Conservation (phyloP, 345 rosid species). For the Rhodomyrtus tomentosa region DNA sequence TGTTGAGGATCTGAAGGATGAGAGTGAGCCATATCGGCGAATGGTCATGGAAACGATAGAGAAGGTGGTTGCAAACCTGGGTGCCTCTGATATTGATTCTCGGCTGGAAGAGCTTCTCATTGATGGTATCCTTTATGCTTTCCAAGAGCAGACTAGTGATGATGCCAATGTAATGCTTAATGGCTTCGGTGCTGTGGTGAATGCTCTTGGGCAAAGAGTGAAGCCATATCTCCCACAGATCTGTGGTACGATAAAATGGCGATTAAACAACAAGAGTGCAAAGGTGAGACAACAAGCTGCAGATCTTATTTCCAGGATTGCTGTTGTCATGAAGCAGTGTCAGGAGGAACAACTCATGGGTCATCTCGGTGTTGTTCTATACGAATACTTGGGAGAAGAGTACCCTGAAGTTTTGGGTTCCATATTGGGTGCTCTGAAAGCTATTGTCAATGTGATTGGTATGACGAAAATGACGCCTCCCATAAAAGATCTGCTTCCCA, state of each 20-base stretch:
- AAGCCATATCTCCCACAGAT: slow-evolving; percentile 99
- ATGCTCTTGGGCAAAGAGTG: slow-evolving; percentile 91
- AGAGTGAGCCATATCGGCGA: slow-evolving; percentile 84
- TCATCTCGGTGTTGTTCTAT: slow-evolving; percentile 95
- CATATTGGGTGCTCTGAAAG: slow-evolving; percentile 94
- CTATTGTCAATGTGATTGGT: slow-evolving; percentile 97
- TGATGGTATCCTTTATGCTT: slow-evolving; percentile 96
- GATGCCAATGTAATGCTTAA: slow-evolving; percentile 99
- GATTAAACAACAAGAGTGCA: slow-evolving; percentile 98
- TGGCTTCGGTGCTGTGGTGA: slow-evolving; percentile 97
- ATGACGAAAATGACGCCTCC: slow-evolving; percentile 99
- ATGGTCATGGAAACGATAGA: slow-evolving; percentile 99
- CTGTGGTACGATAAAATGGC: slow-evolving; percentile 99
- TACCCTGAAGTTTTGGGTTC: slow-evolving; percentile 99
- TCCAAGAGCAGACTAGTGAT: slow-evolving; percentile 97
- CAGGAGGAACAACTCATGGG: slow-evolving; percentile 99
- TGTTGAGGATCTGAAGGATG: slow-evolving; percentile 94
- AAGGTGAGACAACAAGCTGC: slow-evolving; percentile 99
- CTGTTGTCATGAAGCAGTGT: slow-evolving; percentile 98
- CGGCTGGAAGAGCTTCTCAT: slow-evolving; percentile 93
- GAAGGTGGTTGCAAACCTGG: slow-evolving; percentile 90
- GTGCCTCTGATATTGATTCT: slow-evolving; percentile 90
- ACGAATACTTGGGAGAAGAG: slow-evolving; percentile 97
- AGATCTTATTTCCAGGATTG: slow-evolving; percentile 94
- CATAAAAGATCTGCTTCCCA: slow-evolving; percentile 95